Conservation (phyloP, 495 filamentous ascomycete species). For the Tirmania nivea region DNA sequence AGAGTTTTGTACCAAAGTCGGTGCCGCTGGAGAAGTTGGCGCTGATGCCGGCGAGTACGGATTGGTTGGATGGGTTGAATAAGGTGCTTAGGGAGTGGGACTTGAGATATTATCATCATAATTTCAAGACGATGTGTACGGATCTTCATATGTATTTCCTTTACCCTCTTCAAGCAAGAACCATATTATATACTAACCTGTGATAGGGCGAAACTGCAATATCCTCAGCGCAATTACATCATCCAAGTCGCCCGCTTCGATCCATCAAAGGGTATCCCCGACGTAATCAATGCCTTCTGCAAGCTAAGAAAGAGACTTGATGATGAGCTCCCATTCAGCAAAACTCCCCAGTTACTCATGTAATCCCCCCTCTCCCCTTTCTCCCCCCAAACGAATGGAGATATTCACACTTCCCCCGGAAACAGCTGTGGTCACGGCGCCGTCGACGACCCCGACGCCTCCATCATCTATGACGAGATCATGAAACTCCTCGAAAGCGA, state of each 20-base stretch:
- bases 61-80: constrained; percentile 78
- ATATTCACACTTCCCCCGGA: constrained; percentile 2
- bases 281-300: constrained; percentile 56
- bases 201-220: constrained; percentile 39
- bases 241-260: constrained; percentile 73
- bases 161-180: not conserved
- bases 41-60: constrained; percentile 67
- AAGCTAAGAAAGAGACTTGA: constrained; percentile 43
- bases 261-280: constrained; percentile 65
- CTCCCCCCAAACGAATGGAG: too few species aligned
- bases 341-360: constrained; percentile 53
- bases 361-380: constrained; percentile 6
- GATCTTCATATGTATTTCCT: constrained; percentile 31
- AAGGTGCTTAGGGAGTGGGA: constrained; percentile 59
- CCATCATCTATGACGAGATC: constrained; percentile 47
- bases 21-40: constrained; percentile 46
- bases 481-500: constrained; percentile 40
- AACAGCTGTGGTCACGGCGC: constrained; percentile 50
- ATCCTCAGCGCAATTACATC: constrained; percentile 56
- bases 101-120: constrained; percentile 48
- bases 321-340: constrained; percentile 22
- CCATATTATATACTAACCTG: not conserved
- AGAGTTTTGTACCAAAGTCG: constrained; percentile 47
- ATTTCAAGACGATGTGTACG: constrained; percentile 46
- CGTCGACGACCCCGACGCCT: constrained; percentile 67